Percentiles rank a stretch among this genome's conserved stretches.
Conservation (phyloP, 2,329 filamentous ascomycete genomes). For the Myriosclerotinia duriaeana region DNA sequence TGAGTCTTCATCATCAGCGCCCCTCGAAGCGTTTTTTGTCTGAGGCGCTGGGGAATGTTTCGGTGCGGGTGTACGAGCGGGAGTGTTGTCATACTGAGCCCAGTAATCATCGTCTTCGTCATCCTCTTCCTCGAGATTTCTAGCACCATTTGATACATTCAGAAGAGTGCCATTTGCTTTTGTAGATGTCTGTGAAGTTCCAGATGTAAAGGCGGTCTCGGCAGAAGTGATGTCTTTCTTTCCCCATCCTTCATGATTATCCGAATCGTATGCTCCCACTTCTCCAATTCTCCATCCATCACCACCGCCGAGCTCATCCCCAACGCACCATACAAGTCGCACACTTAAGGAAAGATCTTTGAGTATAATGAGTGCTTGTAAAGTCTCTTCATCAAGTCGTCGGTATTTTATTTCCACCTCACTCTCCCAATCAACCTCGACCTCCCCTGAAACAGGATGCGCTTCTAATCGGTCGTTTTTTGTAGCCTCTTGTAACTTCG, state of each 20-base stretch:
- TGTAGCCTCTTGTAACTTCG: conserved; percentile 60
- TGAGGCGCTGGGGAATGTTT: conserved; percentile 62
- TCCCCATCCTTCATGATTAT: conserved; percentile 52
- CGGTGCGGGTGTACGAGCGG: conserved; percentile 60
- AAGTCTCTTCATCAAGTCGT: conserved; percentile 71
- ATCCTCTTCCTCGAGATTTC: conserved; percentile 46
- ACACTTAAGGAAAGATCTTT: conserved; percentile 62
- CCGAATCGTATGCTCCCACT: conserved; percentile 59
- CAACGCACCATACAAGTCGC: conserved; percentile 67
- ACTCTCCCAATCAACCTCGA: conserved; percentile 68
- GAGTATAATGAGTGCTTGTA: conserved; percentile 66
- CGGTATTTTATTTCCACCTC: conserved; percentile 64
- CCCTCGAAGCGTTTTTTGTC: conserved; percentile 16
- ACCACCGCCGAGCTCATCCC: conserved; percentile 53
- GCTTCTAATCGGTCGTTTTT: conserved; percentile 67
- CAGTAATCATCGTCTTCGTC: conserved; percentile 79
- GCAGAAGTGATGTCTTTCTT: conserved; percentile 56
- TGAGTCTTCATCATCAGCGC: conserved; percentile 58
- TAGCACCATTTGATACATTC: neutral
- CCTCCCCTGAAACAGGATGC: conserved; percentile 78
- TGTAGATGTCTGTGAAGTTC: conserved; percentile 13
- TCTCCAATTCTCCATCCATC: conserved; percentile 73
- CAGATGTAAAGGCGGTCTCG: conserved; percentile 53
- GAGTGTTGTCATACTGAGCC: conserved; percentile 73
- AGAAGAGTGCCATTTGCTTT: neutral